phyloP scores from a whole-genome alignment of 768 basidiomycete species.

The Agaricus blazei region DNA sequence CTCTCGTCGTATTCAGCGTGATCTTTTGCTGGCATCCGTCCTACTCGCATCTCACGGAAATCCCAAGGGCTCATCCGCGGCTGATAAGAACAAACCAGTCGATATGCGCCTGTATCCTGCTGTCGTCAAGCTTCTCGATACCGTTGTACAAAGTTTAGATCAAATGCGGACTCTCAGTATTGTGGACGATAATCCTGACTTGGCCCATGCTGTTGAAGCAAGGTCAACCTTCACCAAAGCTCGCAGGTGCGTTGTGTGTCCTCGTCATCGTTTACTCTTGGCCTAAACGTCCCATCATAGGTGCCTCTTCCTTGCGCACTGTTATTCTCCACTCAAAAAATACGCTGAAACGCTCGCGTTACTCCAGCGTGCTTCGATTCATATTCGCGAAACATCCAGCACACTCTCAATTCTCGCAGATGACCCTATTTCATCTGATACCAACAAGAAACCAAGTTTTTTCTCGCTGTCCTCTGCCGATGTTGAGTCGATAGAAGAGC shows the following conservation, averaged over 20 bases:
- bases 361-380: conserved; percentile 63
- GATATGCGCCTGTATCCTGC: conserved; percentile 79
- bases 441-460: conserved; percentile 24
- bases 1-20: conserved; percentile 82
- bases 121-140: conserved; percentile 84
- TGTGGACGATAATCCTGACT: conserved; percentile 84
- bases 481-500: conserved; percentile 48
- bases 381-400: conserved; percentile 67
- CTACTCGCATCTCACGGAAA: conserved; percentile 43
- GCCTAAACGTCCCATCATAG: conserved; percentile 26
- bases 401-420: conserved; percentile 40
- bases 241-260: conserved; percentile 44
- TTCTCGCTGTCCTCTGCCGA: conserved; percentile 45
- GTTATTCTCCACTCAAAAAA: conserved; percentile 64
- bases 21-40: conserved; percentile 72
- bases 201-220: conserved; percentile 74
- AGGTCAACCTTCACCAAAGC: conserved; percentile 72
- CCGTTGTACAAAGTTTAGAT: conserved; percentile 75
- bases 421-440: conserved; percentile 16
- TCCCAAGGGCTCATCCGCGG: conserved; percentile 17
- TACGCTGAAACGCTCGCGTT: conserved; percentile 72
- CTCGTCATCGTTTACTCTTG: neutral
- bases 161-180: conserved; percentile 81
- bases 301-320: conserved; percentile 71
- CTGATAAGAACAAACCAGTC: conserved; percentile 36